These are phyloP conservation scores for Holtermannia corniformis DNA, from an alignment of 768 basidiomycete species.

Conservation along the genomic window DNA sequence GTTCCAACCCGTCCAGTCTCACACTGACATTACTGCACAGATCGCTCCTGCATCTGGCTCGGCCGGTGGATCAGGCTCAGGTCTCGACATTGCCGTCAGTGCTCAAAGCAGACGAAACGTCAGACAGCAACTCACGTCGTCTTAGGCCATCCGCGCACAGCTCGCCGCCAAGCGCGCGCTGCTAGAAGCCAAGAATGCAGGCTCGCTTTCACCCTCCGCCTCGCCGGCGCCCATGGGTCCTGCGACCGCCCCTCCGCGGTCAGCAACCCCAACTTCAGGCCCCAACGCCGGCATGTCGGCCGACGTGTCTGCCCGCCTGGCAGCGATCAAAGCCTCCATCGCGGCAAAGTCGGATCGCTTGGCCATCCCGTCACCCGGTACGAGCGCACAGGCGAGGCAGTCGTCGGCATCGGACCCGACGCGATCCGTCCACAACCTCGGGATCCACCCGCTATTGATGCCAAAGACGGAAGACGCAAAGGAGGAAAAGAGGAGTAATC, in stretches of 20 bases:
- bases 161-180: slow-evolving; percentile 33
- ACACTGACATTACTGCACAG: no score
- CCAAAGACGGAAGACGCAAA: slow-evolving; percentile 14
- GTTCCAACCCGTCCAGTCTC: no score
- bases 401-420: not conserved
- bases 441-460: slow-evolving; percentile 31
- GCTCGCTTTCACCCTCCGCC: slow-evolving; percentile 41
- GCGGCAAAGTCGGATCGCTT: slow-evolving; percentile 70
- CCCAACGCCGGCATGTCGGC: slow-evolving; percentile 43
- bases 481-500: slow-evolving; percentile 42
- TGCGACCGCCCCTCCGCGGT: slow-evolving; percentile 32
- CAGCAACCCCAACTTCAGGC: no score
- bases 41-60: no score
- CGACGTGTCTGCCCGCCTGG: slow-evolving; percentile 61
- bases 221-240: slow-evolving; percentile 42
- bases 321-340: slow-evolving; percentile 76
- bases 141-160: slow-evolving; percentile 39
- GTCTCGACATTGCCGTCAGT: no score
- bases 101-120: no score
- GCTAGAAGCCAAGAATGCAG: slow-evolving; percentile 15
- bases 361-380: slow-evolving; percentile 56
- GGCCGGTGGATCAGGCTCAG: no score
- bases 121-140: no score
- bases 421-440: slow-evolving; percentile 13
- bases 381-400: slow-evolving; percentile 11